These are phyloP conservation scores for Tetramitus jugosus DNA, from an alignment of 208 protist genomes.

Conservation along the genomic window DNA sequence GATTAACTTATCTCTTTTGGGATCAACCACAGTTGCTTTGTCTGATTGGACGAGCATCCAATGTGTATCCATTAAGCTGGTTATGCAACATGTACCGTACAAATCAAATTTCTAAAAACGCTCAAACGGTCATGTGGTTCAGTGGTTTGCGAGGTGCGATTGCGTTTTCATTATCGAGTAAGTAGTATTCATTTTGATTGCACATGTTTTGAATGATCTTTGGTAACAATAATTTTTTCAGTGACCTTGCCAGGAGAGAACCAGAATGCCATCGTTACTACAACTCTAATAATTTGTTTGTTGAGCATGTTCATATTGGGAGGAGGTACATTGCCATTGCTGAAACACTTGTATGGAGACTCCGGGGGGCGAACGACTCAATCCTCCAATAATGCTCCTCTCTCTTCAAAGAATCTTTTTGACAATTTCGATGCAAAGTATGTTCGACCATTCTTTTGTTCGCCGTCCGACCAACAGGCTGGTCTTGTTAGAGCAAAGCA, in stretches of 20 bases:
- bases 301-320: slow-evolving; percentile 13
- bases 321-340: slow-evolving; percentile 3
- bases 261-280: slow-evolving; percentile 9
- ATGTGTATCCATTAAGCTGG: slow-evolving; percentile 42
- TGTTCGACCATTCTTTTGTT: too few relatives aligned
- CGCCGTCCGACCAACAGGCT: too few relatives aligned
- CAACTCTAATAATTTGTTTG: slow-evolving; percentile 4
- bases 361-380: too few relatives aligned
- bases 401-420: too few relatives aligned
- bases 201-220: too few relatives aligned
- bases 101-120: slow-evolving; percentile 34
- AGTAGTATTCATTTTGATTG: not conserved
- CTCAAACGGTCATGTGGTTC: slow-evolving; percentile 49
- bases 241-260: not conserved
- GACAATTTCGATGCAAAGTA: too few relatives aligned
- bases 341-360: not conserved
- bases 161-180: slow-evolving; percentile 44
- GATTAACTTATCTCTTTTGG: too few relatives aligned
- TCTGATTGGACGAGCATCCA: slow-evolving; percentile 34
- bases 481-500: too few relatives aligned
- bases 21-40: not conserved
- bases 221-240: too few relatives aligned
- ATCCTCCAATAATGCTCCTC: too few relatives aligned
- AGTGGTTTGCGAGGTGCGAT: slow-evolving; percentile 53
- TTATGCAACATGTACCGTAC: slow-evolving; percentile 37